Conservation (phyloP, 371 early-diverging fungal genomes). For the Mucor ambiguus region DNA sequence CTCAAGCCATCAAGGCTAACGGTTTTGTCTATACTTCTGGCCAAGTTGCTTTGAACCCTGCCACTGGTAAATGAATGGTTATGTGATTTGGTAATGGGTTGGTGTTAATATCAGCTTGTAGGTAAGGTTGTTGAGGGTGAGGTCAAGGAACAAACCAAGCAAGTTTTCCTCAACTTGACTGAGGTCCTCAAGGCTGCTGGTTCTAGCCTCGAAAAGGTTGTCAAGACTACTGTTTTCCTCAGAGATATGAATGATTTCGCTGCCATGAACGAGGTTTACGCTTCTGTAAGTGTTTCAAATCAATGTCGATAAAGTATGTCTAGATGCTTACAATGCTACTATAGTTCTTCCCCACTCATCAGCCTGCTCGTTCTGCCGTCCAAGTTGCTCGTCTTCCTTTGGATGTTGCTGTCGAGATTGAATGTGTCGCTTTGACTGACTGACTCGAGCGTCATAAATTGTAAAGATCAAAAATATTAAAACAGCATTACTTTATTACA, state of each 20-base stretch:
- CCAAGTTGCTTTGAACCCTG: slow-evolving; percentile 59
- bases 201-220: slow-evolving; percentile 69
- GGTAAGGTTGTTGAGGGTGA: slow-evolving; percentile 46
- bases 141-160: slow-evolving; percentile 56
- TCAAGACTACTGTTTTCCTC: slow-evolving; percentile 86
- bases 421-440: slow-evolving; percentile 62
- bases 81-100: not conserved
- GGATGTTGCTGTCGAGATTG: slow-evolving; percentile 82
- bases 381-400: slow-evolving; percentile 82
- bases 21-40: slow-evolving; percentile 74
- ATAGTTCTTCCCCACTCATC: slow-evolving; percentile 57
- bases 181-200: slow-evolving; percentile 74
- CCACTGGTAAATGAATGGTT: slow-evolving; percentile 19
- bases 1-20: slow-evolving; percentile 70
- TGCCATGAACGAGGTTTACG: slow-evolving; percentile 81
- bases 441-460: slow-evolving; percentile 4
- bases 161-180: slow-evolving; percentile 70
- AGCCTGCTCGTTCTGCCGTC: slow-evolving; percentile 81
- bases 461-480: not conserved
- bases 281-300: slow-evolving; percentile 35
- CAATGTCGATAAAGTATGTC: not conserved
- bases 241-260: slow-evolving; percentile 80
- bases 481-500: slow-evolving; percentile 30
- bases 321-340: not conserved
- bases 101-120: slow-evolving; percentile 1